phyloP scores from a whole-genome alignment of 176 grass and related monocot genomes.

The Oryza longistaminata region DNA sequence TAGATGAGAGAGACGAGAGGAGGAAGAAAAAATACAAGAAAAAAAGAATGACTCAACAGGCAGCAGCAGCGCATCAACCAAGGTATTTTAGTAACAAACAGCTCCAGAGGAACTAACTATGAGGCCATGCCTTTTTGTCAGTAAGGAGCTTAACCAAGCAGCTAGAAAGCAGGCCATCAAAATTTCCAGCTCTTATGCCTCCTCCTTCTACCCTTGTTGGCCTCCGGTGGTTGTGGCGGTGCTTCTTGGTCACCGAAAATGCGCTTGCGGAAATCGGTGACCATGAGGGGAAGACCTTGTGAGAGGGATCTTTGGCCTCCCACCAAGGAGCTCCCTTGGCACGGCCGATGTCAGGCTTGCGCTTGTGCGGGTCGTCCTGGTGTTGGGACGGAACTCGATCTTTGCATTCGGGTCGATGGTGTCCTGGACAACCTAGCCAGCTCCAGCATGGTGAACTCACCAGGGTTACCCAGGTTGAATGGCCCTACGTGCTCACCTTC shows the following conservation, averaged over 20 bases:
- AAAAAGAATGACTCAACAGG: slow-evolving; percentile 55
- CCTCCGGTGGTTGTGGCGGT: neutral
- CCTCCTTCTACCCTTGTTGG: slow-evolving; percentile 42
- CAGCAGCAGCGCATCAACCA: slow-evolving; percentile 43
- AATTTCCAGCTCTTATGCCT: slow-evolving; percentile 28
- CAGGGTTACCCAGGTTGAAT: slow-evolving; percentile 95
- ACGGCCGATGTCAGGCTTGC: slow-evolving; percentile 81
- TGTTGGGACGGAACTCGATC: slow-evolving; percentile 88
- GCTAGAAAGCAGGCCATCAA: slow-evolving; percentile 57
- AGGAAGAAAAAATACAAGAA: slow-evolving; percentile 22
- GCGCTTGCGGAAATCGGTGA: slow-evolving; percentile 78
- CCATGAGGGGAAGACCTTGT: slow-evolving; percentile 80
- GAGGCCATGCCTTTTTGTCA: slow-evolving; percentile 46
- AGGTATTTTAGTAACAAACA: slow-evolving; percentile 37
- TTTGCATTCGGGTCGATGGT: slow-evolving; percentile 77
- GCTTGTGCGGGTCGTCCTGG: slow-evolving; percentile 94
- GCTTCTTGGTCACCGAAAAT: slow-evolving; percentile 65
- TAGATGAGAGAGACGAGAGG: slow-evolving; percentile 21
- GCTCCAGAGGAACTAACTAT: slow-evolving; percentile 40
- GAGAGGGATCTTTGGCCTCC: slow-evolving; percentile 85
- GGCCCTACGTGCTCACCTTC: slow-evolving; percentile 86
- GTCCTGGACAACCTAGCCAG: slow-evolving; percentile 89
- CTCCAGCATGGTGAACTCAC: slow-evolving; percentile 97
- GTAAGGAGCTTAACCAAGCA: slow-evolving; percentile 43
- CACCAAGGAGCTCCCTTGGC: slow-evolving; percentile 76